These are phyloP conservation scores for Gossypium laxum DNA, from an alignment of 441 rosid species.

Conservation along the genomic window DNA sequence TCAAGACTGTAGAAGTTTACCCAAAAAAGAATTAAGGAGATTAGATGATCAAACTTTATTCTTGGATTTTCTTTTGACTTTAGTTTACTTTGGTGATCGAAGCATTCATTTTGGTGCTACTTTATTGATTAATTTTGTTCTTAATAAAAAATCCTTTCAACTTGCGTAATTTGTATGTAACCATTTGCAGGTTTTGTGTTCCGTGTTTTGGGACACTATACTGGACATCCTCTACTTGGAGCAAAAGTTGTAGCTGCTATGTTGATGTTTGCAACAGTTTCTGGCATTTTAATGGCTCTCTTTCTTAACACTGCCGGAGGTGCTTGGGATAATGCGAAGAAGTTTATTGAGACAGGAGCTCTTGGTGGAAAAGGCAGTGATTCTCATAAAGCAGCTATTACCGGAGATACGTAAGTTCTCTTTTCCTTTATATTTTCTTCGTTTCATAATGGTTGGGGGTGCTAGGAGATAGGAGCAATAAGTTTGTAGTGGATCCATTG, in stretches of 20 bases:
- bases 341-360: conserved; percentile 86
- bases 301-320: conserved; percentile 96
- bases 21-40: neutral
- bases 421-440: neutral
- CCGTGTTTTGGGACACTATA: conserved; percentile 74
- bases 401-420: conserved; percentile 85
- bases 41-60: neutral
- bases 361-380: conserved; percentile 97
- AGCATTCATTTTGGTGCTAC: neutral
- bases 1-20: neutral
- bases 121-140: neutral
- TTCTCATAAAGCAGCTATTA: conserved; percentile 87
- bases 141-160: neutral
- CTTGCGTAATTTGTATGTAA: neutral
- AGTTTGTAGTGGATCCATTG: neutral
- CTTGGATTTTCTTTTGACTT: neutral
- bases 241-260: conserved; percentile 90
- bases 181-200: conserved; percentile 62
- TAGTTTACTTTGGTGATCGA: neutral
- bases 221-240: conserved; percentile 87
- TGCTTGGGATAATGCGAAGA: conserved; percentile 98
- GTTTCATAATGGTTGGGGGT: neutral
- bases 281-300: conserved; percentile 96
- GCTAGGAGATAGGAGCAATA: neutral
- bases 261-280: conserved; percentile 91